phyloP scores from a whole-genome alignment of 1,139 yeast species.

The Spencermartinsiella ligniputridi region DNA sequence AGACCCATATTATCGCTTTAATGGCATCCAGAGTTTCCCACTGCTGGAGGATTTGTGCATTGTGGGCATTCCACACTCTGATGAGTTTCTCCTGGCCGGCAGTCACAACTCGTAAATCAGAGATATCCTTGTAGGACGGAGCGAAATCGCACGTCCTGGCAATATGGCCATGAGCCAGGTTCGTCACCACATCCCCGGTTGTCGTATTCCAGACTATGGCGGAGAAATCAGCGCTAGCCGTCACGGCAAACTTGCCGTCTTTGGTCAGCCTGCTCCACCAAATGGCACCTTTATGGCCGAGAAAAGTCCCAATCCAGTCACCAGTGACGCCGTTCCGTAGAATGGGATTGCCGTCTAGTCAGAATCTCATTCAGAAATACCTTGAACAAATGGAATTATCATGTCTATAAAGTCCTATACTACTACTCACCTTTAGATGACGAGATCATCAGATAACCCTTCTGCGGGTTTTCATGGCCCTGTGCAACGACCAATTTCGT shows the following conservation, averaged over 20 bases:
- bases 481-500: constrained; percentile 6
- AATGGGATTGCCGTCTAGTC: constrained; percentile 36
- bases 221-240: constrained; percentile 38
- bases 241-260: constrained; percentile 28
- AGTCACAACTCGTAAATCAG: constrained; percentile 19
- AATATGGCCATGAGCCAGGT: constrained; percentile 32
- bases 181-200: constrained; percentile 26
- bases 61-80: constrained; percentile 21
- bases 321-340: constrained; percentile 37
- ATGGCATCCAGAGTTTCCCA: constrained; percentile 23
- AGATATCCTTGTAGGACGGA: constrained; percentile 9
- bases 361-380: no score
- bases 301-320: constrained; percentile 39
- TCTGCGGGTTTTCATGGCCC: constrained; percentile 4
- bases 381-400: no score
- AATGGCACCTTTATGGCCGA: constrained; percentile 39
- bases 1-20: constrained; percentile 23
- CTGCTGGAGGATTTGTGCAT: constrained; percentile 10
- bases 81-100: constrained; percentile 27
- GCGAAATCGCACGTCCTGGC: constrained; percentile 31
- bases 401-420: no score
- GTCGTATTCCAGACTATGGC: constrained; percentile 35
- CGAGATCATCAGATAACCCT: constrained; percentile 28
- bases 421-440: constrained; percentile 37
- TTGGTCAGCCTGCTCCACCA: constrained; percentile 34